Evolutionary conservation across 495 filamentous ascomycete genomes (phyloP), one percentile per base, ranked within the genome.

Genomic region (Penicillium longicatenatum): DNA sequence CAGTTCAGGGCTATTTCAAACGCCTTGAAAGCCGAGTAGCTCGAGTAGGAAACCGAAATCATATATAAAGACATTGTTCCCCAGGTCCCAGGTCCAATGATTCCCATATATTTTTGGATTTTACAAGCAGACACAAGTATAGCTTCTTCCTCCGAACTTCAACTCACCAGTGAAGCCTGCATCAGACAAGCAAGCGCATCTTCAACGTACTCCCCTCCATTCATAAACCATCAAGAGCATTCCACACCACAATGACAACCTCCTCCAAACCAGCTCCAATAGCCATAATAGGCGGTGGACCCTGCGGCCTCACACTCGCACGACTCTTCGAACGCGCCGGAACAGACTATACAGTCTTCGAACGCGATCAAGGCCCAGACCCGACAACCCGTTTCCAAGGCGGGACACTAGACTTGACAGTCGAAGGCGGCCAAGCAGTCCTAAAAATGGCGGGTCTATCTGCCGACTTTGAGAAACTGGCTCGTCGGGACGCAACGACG

Each of bases 281-380:
- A 48, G 82, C 82, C 54, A 85, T 86, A 54, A 69, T 86, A 33
- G 83, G 83, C 53, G 82, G 77, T 45, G 83, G 84, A 16, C 84
- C 84, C 3, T 70, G 71, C 12, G 83, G 84, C 35, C 77, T 81
- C 44, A 78, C 74, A 55, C 70, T 87, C 30, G 84, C 81, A 21
- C 76, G 79, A 10, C 74, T 86, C 21, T 76, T 87, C 42, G 65
- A 75, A 43, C 58, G 74, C 4, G 60, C 68, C 26, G 55, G 64
- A 30, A 70, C 82, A 55, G 63, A 71, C 35, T 71, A 70, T 59
- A 74, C 71, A 22, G 54, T 85, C 30, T 85, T 75, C 60, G 83
- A 86, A 50, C 67, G 73, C 30, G 81, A 79, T 10, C 60, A 62
- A 39, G 75, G 75, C 16, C 68, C 69, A 24, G 77, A 79, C 66